Conservation (phyloP, 1,284 basidiomycete genomes). For the Earliella scabrosa region DNA sequence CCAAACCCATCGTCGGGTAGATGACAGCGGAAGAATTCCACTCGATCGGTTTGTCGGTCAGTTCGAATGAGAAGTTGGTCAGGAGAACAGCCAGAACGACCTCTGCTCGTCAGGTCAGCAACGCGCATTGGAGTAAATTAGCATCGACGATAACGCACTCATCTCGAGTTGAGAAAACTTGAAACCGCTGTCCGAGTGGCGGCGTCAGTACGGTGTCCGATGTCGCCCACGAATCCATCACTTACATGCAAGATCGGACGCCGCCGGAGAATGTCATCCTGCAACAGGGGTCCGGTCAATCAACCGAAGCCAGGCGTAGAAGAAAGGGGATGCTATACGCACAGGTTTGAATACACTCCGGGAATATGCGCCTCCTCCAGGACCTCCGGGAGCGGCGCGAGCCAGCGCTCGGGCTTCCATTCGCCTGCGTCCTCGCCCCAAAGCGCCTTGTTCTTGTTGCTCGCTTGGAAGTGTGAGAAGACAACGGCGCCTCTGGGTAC, state of each 20-base stretch:
- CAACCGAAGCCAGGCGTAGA: too few relatives aligned
- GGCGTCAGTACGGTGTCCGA: too few relatives aligned
- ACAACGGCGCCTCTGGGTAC: slow-evolving; percentile 16
- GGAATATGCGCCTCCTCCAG: slow-evolving; percentile 20
- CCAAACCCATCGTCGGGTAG: slow-evolving; percentile 18
- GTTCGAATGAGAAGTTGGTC: slow-evolving; percentile 13
- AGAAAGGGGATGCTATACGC: too few relatives aligned
- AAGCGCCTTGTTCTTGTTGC: slow-evolving; percentile 21
- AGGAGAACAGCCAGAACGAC: slow-evolving; percentile 14
- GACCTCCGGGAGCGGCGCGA: slow-evolving; percentile 6
- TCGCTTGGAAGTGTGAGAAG: slow-evolving; percentile 13
- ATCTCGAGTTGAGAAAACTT: slow-evolving; percentile 41
- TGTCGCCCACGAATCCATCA: background rate
- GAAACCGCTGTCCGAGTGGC: slow-evolving; percentile 31
- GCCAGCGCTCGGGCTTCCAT: slow-evolving; percentile 28
- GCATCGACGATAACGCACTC: slow-evolving; percentile 29
- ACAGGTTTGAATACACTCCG: slow-evolving; percentile 26
- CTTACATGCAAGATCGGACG: slow-evolving; percentile 38
- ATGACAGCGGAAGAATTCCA: slow-evolving; percentile 25
- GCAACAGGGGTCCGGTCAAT: too few relatives aligned
- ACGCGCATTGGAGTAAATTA: too few relatives aligned
- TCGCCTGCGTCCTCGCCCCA: slow-evolving; percentile 27
- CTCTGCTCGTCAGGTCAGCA: slow-evolving; percentile 5
- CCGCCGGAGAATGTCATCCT: slow-evolving; percentile 41
- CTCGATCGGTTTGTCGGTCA: slow-evolving; percentile 22